These are phyloP conservation scores for Linnemannia schmuckeri DNA, from an alignment of 192 early-diverging fungal genomes.

Conservation along the genomic window DNA sequence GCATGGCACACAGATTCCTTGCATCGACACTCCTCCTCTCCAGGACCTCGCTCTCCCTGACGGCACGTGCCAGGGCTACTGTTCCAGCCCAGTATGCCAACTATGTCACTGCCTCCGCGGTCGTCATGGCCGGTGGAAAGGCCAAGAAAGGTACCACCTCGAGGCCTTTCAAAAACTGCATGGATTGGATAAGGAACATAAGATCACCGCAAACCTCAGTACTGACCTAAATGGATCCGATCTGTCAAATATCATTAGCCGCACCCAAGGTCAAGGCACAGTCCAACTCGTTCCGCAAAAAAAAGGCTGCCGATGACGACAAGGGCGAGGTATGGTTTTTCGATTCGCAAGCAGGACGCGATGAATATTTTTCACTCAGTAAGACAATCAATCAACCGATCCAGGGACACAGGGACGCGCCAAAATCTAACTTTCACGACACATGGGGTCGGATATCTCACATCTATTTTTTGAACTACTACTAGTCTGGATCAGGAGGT, in stretches of 20 bases:
- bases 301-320: slow-evolving; percentile 35
- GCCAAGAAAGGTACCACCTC: slow-evolving; percentile 36
- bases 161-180: neutral
- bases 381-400: neutral
- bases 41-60: slow-evolving; percentile 39
- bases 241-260: slow-evolving; percentile 15
- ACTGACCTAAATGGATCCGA: neutral
- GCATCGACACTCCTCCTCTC: slow-evolving; percentile 30
- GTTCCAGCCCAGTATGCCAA: slow-evolving; percentile 52
- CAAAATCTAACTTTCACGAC: neutral
- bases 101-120: slow-evolving; percentile 55
- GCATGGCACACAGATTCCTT: slow-evolving; percentile 41
- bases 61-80: slow-evolving; percentile 32
- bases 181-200: neutral
- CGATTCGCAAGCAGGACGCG: neutral
- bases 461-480: neutral
- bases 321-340: slow-evolving; percentile 29
- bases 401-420: neutral
- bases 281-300: slow-evolving; percentile 51
- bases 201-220: neutral
- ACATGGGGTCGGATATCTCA: neutral
- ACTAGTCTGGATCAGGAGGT: slow-evolving; percentile 43
- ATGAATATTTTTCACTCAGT: neutral
- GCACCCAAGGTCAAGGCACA: slow-evolving; percentile 34
- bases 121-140: slow-evolving; percentile 40